Base-by-base conservation (phyloP, 1,284 basidiomycete species). In the Puccinia hordei region DNA sequence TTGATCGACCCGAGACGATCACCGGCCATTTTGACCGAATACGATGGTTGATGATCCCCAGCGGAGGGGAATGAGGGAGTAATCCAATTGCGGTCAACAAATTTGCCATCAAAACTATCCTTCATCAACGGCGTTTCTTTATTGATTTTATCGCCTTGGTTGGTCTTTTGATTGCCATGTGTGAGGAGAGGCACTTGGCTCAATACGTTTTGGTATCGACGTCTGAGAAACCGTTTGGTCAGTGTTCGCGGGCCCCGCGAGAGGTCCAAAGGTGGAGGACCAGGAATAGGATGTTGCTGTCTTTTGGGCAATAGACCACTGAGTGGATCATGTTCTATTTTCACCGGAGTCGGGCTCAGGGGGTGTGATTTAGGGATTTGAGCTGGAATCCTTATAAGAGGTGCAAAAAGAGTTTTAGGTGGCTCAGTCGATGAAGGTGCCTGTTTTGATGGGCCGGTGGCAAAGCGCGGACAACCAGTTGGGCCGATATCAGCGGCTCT, bases 21-120 rank as follows among this genome's bases (percentile, higher is more conserved):
- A 12, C 76, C 76, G 38, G 76, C 76, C 41, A 57, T 44, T 59
- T 69, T 69, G 53, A 78, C 76, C 22, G 22, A 24, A 61, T 74
- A 78, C 0, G 27, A 41, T 30, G 53, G 33, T 35, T 24, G 24
- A 9, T 55, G 49, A 38, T 63, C 61, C 38, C 51, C 76, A 57
- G n/a, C 44, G 17, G 19, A 33, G 57, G 35, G 13, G 5, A 24
- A 12, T 1, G 41, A 53, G 8, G 65, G 66, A 46, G 65, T 69
- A 19, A 78, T 78, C 76, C 76, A 78, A 46, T 49, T 57, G 17
- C 76, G 41, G 35, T 78, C 76, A 19, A 59, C 76, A 5, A 22
- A 41, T 78, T 27, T 33, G 24, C 53, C 65, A 41, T 78, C 75
- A 24, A n/a, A 30, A n/a, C 61, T 49, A 46, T 78, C 63, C 44